Evolutionary conservation across 2,329 filamentous ascomycete species (phyloP).

Genomic region (Epichloe uncinata): DNA sequence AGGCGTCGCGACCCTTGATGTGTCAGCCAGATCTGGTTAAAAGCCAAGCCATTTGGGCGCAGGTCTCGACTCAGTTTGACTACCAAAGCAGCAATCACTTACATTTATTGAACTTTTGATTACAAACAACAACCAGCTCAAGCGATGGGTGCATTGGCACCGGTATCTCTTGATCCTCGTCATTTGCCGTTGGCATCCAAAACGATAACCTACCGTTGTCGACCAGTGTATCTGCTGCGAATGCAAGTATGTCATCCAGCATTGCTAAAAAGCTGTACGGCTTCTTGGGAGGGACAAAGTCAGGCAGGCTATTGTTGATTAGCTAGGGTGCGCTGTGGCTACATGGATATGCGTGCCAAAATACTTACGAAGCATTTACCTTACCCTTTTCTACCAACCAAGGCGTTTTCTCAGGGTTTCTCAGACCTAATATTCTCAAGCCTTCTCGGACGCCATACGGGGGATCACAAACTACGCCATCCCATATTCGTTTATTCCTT

Average conservation of each 20-base stretch:
- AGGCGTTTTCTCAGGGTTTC: constrained; percentile 47
- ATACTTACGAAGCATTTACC: constrained; percentile 50
- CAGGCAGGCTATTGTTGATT: constrained; percentile 26
- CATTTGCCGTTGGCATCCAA: constrained; percentile 92
- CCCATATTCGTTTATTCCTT: constrained; percentile 46
- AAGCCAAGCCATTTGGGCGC: background rate
- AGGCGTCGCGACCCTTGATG: constrained; percentile 65
- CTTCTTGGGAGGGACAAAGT: constrained; percentile 76
- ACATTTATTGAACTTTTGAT: constrained; percentile 87
- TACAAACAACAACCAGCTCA: constrained; percentile 60
- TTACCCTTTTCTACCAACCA: constrained; percentile 56
- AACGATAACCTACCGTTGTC: constrained; percentile 71
- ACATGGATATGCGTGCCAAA: background rate
- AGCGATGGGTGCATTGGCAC: constrained; percentile 67
- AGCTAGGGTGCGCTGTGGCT: background rate
- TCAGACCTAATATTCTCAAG: constrained; percentile 69
- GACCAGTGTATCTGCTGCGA: constrained; percentile 64
- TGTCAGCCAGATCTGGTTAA: background rate
- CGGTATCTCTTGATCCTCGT: constrained; percentile 61
- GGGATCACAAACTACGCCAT: constrained; percentile 94
- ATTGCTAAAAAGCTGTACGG: constrained; percentile 88
- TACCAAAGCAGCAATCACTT: constrained; percentile 14
- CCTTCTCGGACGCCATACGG: constrained; percentile 94
- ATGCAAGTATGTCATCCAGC: constrained; percentile 78
- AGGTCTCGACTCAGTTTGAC: background rate